Percentiles rank a stretch among this genome's conserved stretches.
phyloP scores from a whole-genome alignment of 192 early-diverging fungal species.

The Entomortierella lignicola region DNA sequence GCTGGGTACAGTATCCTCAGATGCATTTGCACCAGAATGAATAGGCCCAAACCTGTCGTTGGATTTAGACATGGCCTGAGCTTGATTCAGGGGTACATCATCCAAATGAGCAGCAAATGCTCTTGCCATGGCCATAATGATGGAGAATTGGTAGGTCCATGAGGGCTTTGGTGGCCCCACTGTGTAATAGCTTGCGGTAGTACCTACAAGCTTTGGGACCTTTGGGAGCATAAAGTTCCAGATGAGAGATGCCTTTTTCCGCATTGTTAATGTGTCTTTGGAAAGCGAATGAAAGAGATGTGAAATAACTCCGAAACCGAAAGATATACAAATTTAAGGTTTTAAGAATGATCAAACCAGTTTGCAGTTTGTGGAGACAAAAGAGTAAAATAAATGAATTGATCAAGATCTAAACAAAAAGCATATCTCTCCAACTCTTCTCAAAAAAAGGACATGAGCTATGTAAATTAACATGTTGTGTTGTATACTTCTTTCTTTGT shows the following conservation, averaged over 20 bases:
- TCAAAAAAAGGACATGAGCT: no score
- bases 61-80: conserved; percentile 39
- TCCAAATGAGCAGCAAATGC: conserved; percentile 43
- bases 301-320: no score
- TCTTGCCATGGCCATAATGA: conserved; percentile 50
- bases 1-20: conserved; percentile 37
- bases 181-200: conserved; percentile 38
- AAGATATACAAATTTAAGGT: no score
- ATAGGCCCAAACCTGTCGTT: conserved; percentile 45
- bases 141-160: conserved; percentile 54
- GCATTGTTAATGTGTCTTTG: not conserved
- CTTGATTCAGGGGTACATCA: conserved; percentile 27
- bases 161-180: conserved; percentile 56
- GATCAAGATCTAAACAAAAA: no score
- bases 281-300: not conserved
- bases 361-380: no score
- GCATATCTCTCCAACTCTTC: no score
- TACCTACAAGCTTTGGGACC: conserved; percentile 30
- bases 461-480: no score
- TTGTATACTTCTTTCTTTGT: no score
- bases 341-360: no score
- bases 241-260: conserved; percentile 18
- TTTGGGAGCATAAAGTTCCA: conserved; percentile 43
- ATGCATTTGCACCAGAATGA: conserved; percentile 25
- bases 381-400: no score